These are phyloP conservation scores for Epichloe amarillans DNA, from an alignment of 2,329 filamentous ascomycete species.

Conservation along the genomic window DNA sequence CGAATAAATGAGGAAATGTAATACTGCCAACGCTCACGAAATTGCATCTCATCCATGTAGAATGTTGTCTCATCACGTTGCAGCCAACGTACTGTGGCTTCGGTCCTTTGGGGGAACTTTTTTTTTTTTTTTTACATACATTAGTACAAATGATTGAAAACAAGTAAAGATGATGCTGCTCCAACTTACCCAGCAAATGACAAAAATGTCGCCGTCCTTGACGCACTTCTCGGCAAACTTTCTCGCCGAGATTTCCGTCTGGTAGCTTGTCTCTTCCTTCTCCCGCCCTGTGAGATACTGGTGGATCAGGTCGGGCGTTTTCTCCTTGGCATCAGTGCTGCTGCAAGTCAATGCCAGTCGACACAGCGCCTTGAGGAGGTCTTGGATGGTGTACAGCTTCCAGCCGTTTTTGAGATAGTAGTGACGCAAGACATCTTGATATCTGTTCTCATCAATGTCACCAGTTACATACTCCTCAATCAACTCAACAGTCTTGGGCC, in stretches of 20 bases:
- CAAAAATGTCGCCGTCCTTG: slow-evolving; percentile 85
- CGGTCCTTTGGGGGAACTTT: slow-evolving; percentile 53
- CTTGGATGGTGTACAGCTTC: slow-evolving; percentile 86
- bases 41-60: slow-evolving; percentile 77
- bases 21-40: slow-evolving; percentile 77
- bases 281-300: slow-evolving; percentile 74
- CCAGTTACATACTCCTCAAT: slow-evolving; percentile 77
- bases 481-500: slow-evolving; percentile 71
- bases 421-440: slow-evolving; percentile 81
- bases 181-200: slow-evolving; percentile 72
- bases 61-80: slow-evolving; percentile 62
- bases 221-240: slow-evolving; percentile 87
- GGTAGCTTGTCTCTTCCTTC: slow-evolving; percentile 74
- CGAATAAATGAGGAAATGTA: slow-evolving; percentile 89
- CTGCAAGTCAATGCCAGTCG: slow-evolving; percentile 75
- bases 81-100: slow-evolving; percentile 60
- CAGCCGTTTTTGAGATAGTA: slow-evolving; percentile 87
- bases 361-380: slow-evolving; percentile 69
- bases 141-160: slow-evolving; percentile 16
- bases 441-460: slow-evolving; percentile 67
- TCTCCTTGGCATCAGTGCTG: slow-evolving; percentile 78
- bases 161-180: not conserved
- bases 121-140: slow-evolving; percentile 8
- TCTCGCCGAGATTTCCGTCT: slow-evolving; percentile 78
- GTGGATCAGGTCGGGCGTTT: slow-evolving; percentile 79